Conservation (phyloP, 2,329 filamentous ascomycete species). For the Salinomyces thailandicus region DNA sequence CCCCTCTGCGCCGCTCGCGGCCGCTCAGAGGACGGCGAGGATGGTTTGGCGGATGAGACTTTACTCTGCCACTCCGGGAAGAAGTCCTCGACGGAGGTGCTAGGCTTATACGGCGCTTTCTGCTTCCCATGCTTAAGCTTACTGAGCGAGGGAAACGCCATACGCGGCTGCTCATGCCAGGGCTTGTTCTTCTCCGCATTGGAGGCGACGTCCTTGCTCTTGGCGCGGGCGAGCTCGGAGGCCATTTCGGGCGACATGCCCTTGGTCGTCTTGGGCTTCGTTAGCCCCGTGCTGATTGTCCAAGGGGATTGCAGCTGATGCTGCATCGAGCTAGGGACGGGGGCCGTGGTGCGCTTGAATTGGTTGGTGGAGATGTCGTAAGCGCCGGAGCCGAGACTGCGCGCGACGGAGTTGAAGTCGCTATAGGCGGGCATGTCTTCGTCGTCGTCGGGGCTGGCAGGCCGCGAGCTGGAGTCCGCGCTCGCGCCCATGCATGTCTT, state of each 20-base stretch:
- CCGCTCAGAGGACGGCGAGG: slow-evolving; percentile 7
- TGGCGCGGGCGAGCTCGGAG: slow-evolving; percentile 16
- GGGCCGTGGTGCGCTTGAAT: slow-evolving; percentile 6
- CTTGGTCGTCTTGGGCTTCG: slow-evolving; percentile 7
- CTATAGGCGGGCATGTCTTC: slow-evolving; percentile 17
- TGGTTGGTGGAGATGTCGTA: slow-evolving; percentile 32
- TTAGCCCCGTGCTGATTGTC: slow-evolving; percentile 6
- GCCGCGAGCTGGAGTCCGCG: slow-evolving; percentile 1
- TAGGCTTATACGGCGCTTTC: not conserved
- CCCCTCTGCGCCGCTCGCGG: slow-evolving; percentile 3
- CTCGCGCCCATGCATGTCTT: not conserved
- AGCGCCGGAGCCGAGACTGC: slow-evolving; percentile 32
- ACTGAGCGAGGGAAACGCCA: slow-evolving; percentile 4
- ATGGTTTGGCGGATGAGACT: too few relatives aligned
- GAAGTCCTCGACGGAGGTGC: slow-evolving; percentile 17
- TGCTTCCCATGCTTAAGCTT: slow-evolving; percentile 1
- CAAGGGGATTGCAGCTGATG: slow-evolving; percentile 10
- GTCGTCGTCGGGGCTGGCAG: not conserved
- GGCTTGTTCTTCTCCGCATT: slow-evolving; percentile 5
- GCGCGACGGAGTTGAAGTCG: slow-evolving; percentile 33
- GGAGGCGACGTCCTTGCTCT: slow-evolving; percentile 13
- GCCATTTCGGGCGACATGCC: slow-evolving; percentile 16
- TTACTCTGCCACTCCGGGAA: slow-evolving; percentile 21
- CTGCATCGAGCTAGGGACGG: slow-evolving; percentile 2
- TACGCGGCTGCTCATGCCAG: slow-evolving; percentile 5